phyloP scores from a whole-genome alignment of 2,329 filamentous ascomycete genomes.

The Zalaria obscura region DNA sequence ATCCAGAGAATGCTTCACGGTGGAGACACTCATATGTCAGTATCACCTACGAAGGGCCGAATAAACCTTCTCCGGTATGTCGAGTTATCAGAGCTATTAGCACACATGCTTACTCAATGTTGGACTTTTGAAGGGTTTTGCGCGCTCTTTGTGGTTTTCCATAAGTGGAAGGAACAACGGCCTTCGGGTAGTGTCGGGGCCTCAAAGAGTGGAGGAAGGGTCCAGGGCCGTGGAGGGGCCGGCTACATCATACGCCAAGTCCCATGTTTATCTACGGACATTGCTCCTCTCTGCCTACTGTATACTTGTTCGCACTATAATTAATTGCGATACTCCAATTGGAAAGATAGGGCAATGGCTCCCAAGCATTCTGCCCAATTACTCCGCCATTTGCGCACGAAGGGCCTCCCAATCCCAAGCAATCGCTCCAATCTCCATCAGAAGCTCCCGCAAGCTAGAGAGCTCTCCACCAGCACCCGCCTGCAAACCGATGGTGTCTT shows the following conservation, averaged over 20 bases:
- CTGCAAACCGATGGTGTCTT: slow-evolving; percentile 44
- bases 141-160: too few species aligned
- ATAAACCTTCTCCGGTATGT: too few species aligned
- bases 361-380: not conserved
- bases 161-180: too few species aligned
- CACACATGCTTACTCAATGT: too few species aligned
- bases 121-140: too few species aligned
- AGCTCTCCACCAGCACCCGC: slow-evolving; percentile 1
- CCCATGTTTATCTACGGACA: too few species aligned
- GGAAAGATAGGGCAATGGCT: not conserved
- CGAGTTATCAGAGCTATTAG: too few species aligned
- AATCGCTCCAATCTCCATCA: not conserved
- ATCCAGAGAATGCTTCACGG: not conserved
- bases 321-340: not conserved
- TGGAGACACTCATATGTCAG: not conserved
- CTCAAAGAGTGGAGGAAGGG: too few species aligned
- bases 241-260: too few species aligned
- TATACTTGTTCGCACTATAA: not conserved
- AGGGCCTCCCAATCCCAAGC: too few species aligned
- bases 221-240: too few species aligned
- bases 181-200: too few species aligned
- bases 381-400: not conserved
- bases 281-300: not conserved
- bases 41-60: not conserved
- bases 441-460: not conserved